Conservation (phyloP, 1,284 basidiomycete species). For the Pseudozyma flocculosa region DNA sequence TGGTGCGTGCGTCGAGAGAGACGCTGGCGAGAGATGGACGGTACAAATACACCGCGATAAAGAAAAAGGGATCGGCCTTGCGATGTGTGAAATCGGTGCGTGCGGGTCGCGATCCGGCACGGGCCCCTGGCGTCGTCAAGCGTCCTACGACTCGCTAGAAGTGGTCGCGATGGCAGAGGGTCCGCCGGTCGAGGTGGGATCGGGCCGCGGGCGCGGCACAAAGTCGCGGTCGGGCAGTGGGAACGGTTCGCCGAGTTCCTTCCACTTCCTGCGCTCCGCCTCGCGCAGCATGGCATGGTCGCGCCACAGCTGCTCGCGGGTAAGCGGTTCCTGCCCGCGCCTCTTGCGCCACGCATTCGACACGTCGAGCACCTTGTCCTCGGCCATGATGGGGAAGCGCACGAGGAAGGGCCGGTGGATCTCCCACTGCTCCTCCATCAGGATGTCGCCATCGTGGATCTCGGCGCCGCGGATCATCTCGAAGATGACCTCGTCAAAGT, state of each 20-base stretch:
- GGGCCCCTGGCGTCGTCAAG: no score
- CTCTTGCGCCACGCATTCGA: slow-evolving; percentile 15
- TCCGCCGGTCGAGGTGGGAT: no score
- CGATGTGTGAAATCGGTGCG: no score
- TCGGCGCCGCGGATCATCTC: slow-evolving; percentile 14
- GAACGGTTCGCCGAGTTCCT: slow-evolving; percentile 9
- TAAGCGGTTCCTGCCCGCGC: slow-evolving; percentile 11
- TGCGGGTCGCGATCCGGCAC: no score
- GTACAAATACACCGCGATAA: no score
- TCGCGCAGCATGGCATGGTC: slow-evolving; percentile 16
- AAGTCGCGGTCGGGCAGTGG: background rate
- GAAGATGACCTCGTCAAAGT: slow-evolving; percentile 21
- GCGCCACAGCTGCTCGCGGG: slow-evolving; percentile 26
- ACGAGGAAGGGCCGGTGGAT: slow-evolving; percentile 32
- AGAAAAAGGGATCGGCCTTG: no score
- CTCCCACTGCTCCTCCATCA: slow-evolving; percentile 25
- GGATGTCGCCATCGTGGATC: slow-evolving; percentile 18
- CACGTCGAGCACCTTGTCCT: slow-evolving; percentile 15
- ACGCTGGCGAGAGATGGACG: no score
- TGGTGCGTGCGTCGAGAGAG: no score
- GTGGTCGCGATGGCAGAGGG: no score
- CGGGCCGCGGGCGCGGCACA: no score
- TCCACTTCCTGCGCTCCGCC: slow-evolving; percentile 17
- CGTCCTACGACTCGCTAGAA: no score
- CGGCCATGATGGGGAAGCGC: slow-evolving; percentile 30